Conservation (phyloP, 2,329 filamentous ascomycete species). For the Claviceps pusilla region DNA sequence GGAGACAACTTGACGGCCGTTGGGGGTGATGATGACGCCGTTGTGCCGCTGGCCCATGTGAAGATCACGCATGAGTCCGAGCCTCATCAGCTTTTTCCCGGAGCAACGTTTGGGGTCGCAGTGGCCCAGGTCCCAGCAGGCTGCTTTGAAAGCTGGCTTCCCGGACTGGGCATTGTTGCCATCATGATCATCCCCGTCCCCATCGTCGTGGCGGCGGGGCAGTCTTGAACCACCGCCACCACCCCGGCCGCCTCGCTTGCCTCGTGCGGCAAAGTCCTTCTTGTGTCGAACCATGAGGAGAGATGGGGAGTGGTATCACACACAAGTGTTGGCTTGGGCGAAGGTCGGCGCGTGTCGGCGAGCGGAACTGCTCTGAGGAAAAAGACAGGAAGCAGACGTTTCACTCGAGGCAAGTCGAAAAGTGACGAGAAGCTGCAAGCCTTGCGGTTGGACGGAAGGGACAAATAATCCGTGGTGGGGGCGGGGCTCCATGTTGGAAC, state of each 20-base stretch:
- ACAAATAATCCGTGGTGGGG: not conserved
- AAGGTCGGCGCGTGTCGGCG: no score
- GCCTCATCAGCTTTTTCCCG: constrained; percentile 82
- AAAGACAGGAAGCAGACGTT: not conserved
- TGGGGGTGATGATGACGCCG: constrained; percentile 88
- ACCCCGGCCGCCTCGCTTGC: constrained; percentile 52
- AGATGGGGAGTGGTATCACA: constrained; percentile 10
- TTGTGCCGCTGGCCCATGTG: constrained; percentile 82
- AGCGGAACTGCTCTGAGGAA: not conserved
- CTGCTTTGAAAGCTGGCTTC: constrained; percentile 63
- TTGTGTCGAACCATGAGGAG: constrained; percentile 99
- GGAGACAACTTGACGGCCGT: constrained; percentile 73
- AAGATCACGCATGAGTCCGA: constrained; percentile 86
- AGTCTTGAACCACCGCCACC: constrained; percentile 31
- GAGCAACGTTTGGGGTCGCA: constrained; percentile 96
- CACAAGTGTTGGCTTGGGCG: no score
- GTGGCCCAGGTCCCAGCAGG: constrained; percentile 95
- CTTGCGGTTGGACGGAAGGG: no score
- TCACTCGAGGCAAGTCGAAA: no score
- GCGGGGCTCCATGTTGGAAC: not conserved
- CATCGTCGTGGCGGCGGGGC: constrained; percentile 31
- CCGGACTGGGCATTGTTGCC: constrained; percentile 11
- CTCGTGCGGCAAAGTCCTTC: constrained; percentile 63
- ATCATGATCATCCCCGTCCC: constrained; percentile 24
- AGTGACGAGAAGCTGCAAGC: not conserved